These are phyloP conservation scores for Przewalskia tangutica DNA, from an alignment of 257 asterid species.

Conservation along the genomic window DNA sequence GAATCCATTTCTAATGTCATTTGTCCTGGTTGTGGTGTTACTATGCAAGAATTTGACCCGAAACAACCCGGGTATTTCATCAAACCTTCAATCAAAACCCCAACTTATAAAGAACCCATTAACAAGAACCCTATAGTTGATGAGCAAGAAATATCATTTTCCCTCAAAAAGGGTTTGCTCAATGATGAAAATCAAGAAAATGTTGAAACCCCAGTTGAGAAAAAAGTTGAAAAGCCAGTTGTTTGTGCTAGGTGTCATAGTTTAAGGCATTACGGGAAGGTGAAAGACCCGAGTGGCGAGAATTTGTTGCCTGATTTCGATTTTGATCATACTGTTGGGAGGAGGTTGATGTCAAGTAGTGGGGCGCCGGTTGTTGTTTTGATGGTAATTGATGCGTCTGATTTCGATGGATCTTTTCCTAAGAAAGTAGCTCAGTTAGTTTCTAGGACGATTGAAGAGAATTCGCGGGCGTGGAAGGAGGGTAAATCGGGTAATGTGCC, in stretches of 20 bases:
- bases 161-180: conserved; percentile 45
- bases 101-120: conserved; percentile 37
- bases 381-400: conserved; percentile 78
- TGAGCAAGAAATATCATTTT: conserved; percentile 53
- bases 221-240: conserved; percentile 30
- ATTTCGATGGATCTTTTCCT: conserved; percentile 88
- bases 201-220: conserved; percentile 11
- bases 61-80: conserved; percentile 58
- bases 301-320: conserved; percentile 80
- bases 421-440: conserved; percentile 60
- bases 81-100: conserved; percentile 32
- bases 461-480: conserved; percentile 66
- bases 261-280: conserved; percentile 61
- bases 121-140: conserved; percentile 41
- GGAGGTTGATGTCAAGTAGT: conserved; percentile 45
- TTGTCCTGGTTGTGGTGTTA: conserved; percentile 85
- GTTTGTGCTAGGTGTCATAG: conserved; percentile 85
- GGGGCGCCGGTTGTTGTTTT: conserved; percentile 67
- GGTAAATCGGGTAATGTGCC: conserved; percentile 85
- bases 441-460: conserved; percentile 49
- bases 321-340: conserved; percentile 81
- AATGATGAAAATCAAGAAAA: conserved; percentile 26
- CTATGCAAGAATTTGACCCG: conserved; percentile 62
- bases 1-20: conserved; percentile 30
- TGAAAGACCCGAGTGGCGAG: conserved; percentile 55